phyloP scores from a whole-genome alignment of 139 green algal species.

The Chlorella vulgaris region DNA sequence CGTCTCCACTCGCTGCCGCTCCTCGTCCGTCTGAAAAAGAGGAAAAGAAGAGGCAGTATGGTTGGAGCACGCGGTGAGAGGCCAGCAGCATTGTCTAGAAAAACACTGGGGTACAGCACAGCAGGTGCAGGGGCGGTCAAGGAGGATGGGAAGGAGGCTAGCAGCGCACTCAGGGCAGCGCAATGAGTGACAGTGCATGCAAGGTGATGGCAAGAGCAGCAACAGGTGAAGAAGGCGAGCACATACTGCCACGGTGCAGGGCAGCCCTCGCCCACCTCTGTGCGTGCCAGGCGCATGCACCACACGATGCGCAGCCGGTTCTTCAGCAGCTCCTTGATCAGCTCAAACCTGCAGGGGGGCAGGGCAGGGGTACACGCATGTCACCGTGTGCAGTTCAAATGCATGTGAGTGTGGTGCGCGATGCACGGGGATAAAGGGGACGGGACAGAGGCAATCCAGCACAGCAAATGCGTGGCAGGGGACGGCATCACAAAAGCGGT shows the following conservation, averaged over 20 bases:
- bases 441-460: neutral
- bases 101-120: no score
- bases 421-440: neutral
- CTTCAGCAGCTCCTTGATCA: constrained; percentile 95
- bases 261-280: no score
- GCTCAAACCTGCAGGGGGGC: constrained; percentile 70
- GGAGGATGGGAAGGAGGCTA: no score
- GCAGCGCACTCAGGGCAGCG: no score
- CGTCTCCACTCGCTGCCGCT: constrained; percentile 58
- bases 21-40: constrained; percentile 66
- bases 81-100: neutral
- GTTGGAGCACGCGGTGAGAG: neutral
- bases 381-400: no score
- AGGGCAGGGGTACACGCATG: neutral
- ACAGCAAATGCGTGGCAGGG: no score
- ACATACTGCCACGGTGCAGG: no score
- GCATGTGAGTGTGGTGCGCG: neutral
- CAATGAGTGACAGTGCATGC: no score
- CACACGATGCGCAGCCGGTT: constrained; percentile 94
- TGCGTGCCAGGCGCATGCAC: constrained; percentile 90
- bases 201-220: no score
- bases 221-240: no score
- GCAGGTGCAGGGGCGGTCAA: no score
- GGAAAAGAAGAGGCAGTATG: neutral
- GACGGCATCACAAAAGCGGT: no score